Evolutionary conservation across 2,329 filamentous ascomycete species (phyloP).

Genomic region (Aspergillus luchuensis): DNA sequence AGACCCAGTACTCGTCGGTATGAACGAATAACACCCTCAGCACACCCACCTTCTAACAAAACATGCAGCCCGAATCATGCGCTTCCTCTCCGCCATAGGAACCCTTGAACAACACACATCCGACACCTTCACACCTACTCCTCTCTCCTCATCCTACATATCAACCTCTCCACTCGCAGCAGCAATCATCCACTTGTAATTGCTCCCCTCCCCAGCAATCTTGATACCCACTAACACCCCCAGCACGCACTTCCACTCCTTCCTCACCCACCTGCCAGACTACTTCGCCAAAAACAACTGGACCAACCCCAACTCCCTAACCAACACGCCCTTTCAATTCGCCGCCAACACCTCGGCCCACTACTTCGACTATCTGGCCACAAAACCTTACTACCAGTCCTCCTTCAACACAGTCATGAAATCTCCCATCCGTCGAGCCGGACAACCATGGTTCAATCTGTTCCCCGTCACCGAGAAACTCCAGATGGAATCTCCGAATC

Average conservation of each 20-base stretch:
- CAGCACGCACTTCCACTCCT: slow-evolving; percentile 11
- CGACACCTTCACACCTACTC: background rate
- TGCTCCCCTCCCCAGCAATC: too few relatives aligned
- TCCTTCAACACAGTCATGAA: slow-evolving; percentile 34
- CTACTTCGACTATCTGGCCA: slow-evolving; percentile 30
- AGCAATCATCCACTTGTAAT: background rate
- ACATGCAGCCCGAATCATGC: background rate
- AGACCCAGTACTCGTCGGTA: background rate
- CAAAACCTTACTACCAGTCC: slow-evolving; percentile 19
- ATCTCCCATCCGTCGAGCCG: background rate
- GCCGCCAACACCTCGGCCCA: slow-evolving; percentile 20
- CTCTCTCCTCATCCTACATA: background rate
- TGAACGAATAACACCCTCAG: background rate
- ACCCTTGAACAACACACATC: background rate
- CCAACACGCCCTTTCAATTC: slow-evolving; percentile 32
- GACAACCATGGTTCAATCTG: slow-evolving; percentile 1
- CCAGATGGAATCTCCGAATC: background rate
- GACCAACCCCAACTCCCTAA: slow-evolving; percentile 29
- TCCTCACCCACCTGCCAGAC: slow-evolving; percentile 4
- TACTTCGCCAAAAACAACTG: slow-evolving; percentile 22
- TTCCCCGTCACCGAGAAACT: background rate
- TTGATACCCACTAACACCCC: background rate
- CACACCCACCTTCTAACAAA: background rate
- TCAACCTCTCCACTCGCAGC: background rate
- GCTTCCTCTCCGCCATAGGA: background rate